A percentile compares a stretch with the other conserved stretches of the same genome.
Evolutionary conservation across 2,329 filamentous ascomycete genomes (phyloP).

Genomic region (Aspergillus luchuensis): DNA sequence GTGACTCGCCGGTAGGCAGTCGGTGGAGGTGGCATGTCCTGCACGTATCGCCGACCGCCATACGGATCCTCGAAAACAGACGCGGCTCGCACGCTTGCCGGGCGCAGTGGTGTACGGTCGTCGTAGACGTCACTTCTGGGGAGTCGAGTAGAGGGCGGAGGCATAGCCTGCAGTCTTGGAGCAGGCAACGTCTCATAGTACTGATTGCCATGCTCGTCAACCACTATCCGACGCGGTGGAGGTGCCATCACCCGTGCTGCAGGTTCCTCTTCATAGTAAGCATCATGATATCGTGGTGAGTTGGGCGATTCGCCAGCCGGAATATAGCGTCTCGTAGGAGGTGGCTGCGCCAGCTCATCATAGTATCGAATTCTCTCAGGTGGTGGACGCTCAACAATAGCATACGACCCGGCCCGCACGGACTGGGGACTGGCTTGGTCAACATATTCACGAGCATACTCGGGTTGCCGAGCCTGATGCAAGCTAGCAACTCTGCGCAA

Average conservation of each 20-base stretch:
- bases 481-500: conserved; percentile 51
- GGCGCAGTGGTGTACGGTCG: conserved; percentile 33
- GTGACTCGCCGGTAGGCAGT: conserved; percentile 43
- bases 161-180: conserved; percentile 38
- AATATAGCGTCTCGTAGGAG: conserved; percentile 37
- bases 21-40: conserved; percentile 49
- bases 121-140: conserved; percentile 38
- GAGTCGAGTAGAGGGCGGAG: conserved; percentile 35
- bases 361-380: conserved; percentile 44
- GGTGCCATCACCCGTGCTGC: conserved; percentile 54
- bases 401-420: conserved; percentile 44
- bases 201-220: conserved; percentile 81
- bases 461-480: conserved; percentile 47
- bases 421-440: conserved; percentile 45
- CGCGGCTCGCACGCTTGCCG: conserved; percentile 41
- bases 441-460: conserved; percentile 46
- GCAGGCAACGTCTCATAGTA: conserved; percentile 63
- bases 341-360: conserved; percentile 36
- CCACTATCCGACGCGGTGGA: conserved; percentile 67
- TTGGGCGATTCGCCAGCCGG: conserved; percentile 41
- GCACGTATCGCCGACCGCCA: conserved; percentile 42
- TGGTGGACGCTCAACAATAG: conserved; percentile 41
- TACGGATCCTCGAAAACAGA: conserved; percentile 48
- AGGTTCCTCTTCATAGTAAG: conserved; percentile 48
- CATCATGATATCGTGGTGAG: conserved; percentile 40